Evolutionary conservation across 192 early-diverging fungal species (phyloP).

Genomic region (Backusella luteola): DNA sequence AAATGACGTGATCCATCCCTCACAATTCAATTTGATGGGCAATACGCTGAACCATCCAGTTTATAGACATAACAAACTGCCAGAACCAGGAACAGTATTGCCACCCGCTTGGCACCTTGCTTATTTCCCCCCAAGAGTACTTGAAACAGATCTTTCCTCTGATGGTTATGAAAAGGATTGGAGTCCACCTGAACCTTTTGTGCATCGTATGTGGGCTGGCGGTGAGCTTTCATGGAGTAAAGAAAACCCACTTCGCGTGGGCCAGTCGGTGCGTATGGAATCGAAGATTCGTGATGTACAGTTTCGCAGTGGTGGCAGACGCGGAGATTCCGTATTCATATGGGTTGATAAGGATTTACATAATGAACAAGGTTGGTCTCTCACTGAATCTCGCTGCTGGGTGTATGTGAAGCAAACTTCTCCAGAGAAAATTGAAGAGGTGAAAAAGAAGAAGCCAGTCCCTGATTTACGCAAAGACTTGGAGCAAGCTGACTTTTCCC

Average conservation of each 20-base stretch:
- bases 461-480: neutral
- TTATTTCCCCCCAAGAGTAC: conserved; percentile 75
- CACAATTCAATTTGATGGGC: conserved; percentile 36
- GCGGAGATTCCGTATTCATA: conserved; percentile 69
- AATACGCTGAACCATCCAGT: conserved; percentile 35
- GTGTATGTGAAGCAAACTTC: conserved; percentile 51
- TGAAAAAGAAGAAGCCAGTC: neutral
- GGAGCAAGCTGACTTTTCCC: neutral
- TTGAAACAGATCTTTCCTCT: conserved; percentile 61
- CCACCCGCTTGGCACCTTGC: conserved; percentile 76
- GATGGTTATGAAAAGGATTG: conserved; percentile 83
- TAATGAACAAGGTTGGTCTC: conserved; percentile 59
- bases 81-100: conserved; percentile 47
- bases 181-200: conserved; percentile 74
- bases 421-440: neutral
- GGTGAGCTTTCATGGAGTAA: conserved; percentile 62
- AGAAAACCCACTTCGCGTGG: conserved; percentile 60
- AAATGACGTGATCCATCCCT: conserved; percentile 17
- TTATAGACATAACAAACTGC: conserved; percentile 14
- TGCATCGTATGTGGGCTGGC: conserved; percentile 88
- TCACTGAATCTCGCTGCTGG: conserved; percentile 66
- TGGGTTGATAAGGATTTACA: conserved; percentile 59
- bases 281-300: conserved; percentile 54
- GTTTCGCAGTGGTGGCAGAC: conserved; percentile 46
- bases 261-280: conserved; percentile 58